These are phyloP conservation scores for Sclerotinia sclerotiorum DNA, from an alignment of 2,329 filamentous ascomycete species.

Conservation along the genomic window DNA sequence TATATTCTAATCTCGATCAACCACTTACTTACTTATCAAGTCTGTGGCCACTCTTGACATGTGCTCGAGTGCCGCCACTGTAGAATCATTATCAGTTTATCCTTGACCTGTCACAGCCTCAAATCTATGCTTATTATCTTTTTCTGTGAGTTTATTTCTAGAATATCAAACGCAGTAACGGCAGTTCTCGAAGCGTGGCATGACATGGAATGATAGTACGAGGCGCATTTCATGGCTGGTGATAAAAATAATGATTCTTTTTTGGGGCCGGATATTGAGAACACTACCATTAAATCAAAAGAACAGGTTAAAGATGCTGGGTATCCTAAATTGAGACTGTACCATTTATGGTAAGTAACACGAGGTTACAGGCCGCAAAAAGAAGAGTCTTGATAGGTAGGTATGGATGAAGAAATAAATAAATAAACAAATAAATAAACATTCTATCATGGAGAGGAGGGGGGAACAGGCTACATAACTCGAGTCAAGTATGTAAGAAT, in stretches of 20 bases:
- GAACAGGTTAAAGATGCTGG: not conserved
- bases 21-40: not conserved
- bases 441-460: not conserved
- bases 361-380: not conserved
- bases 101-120: conserved; percentile 5
- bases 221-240: not conserved
- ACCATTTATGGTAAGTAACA: not conserved
- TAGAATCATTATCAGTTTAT: not conserved
- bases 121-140: not conserved
- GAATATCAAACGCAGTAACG: conserved; percentile 3
- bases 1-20: conserved; percentile 1
- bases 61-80: not conserved
- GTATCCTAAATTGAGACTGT: not conserved
- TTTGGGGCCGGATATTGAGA: not conserved
- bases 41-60: not conserved
- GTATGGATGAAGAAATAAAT: not conserved
- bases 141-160: not conserved
- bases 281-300: not conserved
- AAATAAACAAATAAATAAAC: not conserved
- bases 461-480: not conserved
- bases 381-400: not conserved
- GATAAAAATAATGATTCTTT: conserved; percentile 15
- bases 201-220: not conserved
- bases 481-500: not conserved
- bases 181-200: conserved; percentile 15